phyloP scores from a whole-genome alignment of 2,329 filamentous ascomycete genomes.

The Cladosporium sp. region DNA sequence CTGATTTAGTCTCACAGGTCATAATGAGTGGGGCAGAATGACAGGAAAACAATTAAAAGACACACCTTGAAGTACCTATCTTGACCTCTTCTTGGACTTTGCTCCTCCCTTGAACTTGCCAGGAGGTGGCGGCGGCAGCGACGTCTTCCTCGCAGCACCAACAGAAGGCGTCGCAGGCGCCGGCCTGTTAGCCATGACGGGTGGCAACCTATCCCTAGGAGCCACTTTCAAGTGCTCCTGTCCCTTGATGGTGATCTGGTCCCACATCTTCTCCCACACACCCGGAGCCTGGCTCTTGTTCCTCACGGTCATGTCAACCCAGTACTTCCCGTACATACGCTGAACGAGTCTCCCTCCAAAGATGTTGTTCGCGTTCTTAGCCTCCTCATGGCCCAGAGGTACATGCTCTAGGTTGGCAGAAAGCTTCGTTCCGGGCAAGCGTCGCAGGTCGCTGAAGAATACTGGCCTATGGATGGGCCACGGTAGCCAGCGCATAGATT shows the following conservation, averaged over 20 bases:
- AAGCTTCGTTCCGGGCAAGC: constrained; percentile 23
- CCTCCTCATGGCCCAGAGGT: constrained; percentile 30
- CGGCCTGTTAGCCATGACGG: constrained; percentile 6
- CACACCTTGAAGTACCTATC: constrained; percentile 17
- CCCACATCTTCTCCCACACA: constrained; percentile 34
- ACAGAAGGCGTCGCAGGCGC: neutral
- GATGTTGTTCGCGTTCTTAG: constrained; percentile 24
- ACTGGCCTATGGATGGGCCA: constrained; percentile 36
- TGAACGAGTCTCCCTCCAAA: constrained; percentile 19
- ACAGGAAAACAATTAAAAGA: neutral
- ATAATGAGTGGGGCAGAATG: neutral
- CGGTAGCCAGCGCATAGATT: constrained; percentile 44
- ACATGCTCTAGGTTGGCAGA: constrained; percentile 35
- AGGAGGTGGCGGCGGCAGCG: neutral
- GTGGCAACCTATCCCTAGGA: neutral
- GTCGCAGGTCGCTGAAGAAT: constrained; percentile 29
- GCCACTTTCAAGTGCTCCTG: constrained; percentile 7
- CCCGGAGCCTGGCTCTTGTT: constrained; percentile 27
- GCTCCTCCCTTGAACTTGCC: neutral
- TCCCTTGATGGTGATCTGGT: constrained; percentile 28
- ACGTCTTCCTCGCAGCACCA: neutral
- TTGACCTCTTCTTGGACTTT: constrained; percentile 9
- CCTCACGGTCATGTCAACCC: constrained; percentile 25
- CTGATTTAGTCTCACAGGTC: neutral
- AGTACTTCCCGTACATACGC: constrained; percentile 28